phyloP scores from a whole-genome alignment of 169 alveolate genomes.

The Amoebophrya sp. region DNA sequence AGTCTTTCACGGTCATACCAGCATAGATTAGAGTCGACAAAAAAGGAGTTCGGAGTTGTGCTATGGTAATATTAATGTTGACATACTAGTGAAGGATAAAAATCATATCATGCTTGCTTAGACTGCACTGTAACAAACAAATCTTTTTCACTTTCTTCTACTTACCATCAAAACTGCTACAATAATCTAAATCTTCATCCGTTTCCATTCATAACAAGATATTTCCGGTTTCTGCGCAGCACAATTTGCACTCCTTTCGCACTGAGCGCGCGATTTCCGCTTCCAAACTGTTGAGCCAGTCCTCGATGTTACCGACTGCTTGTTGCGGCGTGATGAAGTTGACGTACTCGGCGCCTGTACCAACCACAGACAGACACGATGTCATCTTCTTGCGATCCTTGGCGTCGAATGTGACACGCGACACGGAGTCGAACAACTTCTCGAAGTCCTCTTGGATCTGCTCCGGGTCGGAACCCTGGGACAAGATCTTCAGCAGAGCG shows the following conservation, averaged over 20 bases:
- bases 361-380: not conserved
- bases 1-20: conserved; percentile 71
- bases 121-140: no score
- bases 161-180: no score
- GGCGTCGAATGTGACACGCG: conserved; percentile 63
- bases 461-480: conserved; percentile 91
- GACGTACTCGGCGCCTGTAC: conserved; percentile 68
- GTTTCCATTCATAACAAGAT: not conserved
- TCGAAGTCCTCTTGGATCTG: conserved; percentile 87
- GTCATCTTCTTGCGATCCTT: not conserved
- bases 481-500: conserved; percentile 84
- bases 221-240: conserved; percentile 62
- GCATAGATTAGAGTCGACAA: conserved; percentile 56
- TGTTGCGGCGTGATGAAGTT: conserved; percentile 76
- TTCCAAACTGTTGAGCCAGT: conserved; percentile 87
- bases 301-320: conserved; percentile 94
- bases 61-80: no score
- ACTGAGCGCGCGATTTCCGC: conserved; percentile 71
- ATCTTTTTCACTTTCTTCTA: no score
- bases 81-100: no score
- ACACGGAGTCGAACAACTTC: conserved; percentile 89
- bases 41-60: not conserved
- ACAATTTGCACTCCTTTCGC: conserved; percentile 70
- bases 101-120: no score
- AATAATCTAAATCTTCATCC: no score